Conservation (phyloP, 805 yeast genomes). For the Debaryomyces hansenii region DNA sequence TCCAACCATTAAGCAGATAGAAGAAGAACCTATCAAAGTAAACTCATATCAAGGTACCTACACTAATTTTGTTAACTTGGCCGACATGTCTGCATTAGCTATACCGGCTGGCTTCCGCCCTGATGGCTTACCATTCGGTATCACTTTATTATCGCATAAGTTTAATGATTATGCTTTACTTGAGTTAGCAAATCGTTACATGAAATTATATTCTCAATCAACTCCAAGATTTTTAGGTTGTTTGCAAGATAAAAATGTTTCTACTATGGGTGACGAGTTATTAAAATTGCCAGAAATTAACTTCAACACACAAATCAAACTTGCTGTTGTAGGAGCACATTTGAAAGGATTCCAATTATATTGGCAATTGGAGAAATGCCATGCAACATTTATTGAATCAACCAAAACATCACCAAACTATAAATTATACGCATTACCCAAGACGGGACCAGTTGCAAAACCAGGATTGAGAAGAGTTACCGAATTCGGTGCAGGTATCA, state of each 20-base stretch:
- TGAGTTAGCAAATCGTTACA: conserved; percentile 74
- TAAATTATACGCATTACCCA: conserved; percentile 79
- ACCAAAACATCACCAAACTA: conserved; percentile 74
- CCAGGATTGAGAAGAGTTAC: conserved; percentile 83
- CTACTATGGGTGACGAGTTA: conserved; percentile 45
- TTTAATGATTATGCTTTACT: conserved; percentile 88
- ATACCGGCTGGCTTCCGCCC: conserved; percentile 82
- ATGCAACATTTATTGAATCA: conserved; percentile 65
- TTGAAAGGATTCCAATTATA: conserved; percentile 83
- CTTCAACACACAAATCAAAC: conserved; percentile 47
- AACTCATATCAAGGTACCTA: conserved; percentile 97
- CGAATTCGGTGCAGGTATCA: conserved; percentile 58
- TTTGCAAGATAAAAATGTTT: conserved; percentile 36
- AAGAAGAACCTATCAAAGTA: conserved; percentile 68
- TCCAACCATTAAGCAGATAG: conserved; percentile 76
- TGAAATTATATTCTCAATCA: conserved; percentile 47
- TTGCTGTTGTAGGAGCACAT: conserved; percentile 98
- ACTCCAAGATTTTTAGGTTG: conserved; percentile 59
- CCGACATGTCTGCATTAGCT: conserved; percentile 89
- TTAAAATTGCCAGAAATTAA: conserved; percentile 46
- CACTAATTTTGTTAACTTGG: conserved; percentile 94
- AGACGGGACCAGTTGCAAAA: conserved; percentile 76
- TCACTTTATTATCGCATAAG: conserved; percentile 77
- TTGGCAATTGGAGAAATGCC: conserved; percentile 88
- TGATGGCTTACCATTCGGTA: conserved; percentile 90